Base-by-base conservation (phyloP, 2,329 filamentous ascomycete genomes). In the Botrytis squamosa region DNA sequence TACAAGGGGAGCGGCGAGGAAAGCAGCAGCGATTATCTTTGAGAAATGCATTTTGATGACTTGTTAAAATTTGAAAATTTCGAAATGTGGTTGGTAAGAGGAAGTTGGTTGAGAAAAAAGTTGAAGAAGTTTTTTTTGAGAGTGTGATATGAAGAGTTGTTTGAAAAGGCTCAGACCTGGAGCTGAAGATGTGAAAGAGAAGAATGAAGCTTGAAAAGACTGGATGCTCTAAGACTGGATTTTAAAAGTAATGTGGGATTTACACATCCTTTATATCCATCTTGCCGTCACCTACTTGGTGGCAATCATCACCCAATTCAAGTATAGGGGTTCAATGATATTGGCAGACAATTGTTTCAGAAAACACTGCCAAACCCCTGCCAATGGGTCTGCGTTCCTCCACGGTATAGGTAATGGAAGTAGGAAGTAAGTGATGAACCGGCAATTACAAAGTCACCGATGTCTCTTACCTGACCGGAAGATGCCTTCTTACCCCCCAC, bases 81-180 rank as follows among this genome's bases (percentile, higher is more conserved):
- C 59, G 40, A 40, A 70, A 22, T 38, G 70, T 66, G 42, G 25
- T 66, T 55, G 33, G 33, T 33, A 59, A 46, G 36, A 33, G 44
- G 20, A 60, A 44, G 55, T 25, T n/a, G 18, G 6, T 49, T 42
- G 46, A 40, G 20, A 29, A n/a, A 44, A 59, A 72, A 29, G 20
- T 72, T 44, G 29, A 66, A 59, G 29, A 67, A 18, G 46, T 38
- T 25, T 20, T 46, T 65, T 29, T 67, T 25, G 20, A 66, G 70
- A 62, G 68, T 22, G 29, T 72, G 70, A 59, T 66, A 16, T 65
- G 70, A 66, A 66, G 25, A 42, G 59, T 65, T 42, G 46, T 46
- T 63, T 63, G 38, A 40, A 62, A 65, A 67, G 64, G 70, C 62
- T 72, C 70, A 57, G 62, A 67, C 70, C 70, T 66, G 70, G 70